phyloP scores from a whole-genome alignment of 2,329 filamentous ascomycete genomes.

The Metarhizium anisopliae region DNA sequence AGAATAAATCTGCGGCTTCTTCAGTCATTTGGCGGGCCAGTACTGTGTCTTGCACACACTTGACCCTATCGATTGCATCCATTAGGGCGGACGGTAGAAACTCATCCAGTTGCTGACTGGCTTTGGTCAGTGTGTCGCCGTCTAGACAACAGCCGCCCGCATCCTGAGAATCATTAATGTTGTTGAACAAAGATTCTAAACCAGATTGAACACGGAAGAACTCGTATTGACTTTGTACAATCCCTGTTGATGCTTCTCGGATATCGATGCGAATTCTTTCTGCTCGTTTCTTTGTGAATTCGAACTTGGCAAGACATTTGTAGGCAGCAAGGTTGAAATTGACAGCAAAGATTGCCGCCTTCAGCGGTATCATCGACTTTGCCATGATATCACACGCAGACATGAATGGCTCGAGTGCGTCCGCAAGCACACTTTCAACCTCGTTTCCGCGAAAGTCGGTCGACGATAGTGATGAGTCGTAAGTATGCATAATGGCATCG shows the following conservation, averaged over 20 bases:
- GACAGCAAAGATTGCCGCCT: slow-evolving; percentile 59
- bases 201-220: slow-evolving; percentile 73
- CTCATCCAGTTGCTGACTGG: slow-evolving; percentile 73
- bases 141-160: slow-evolving; percentile 34
- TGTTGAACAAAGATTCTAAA: slow-evolving; percentile 49
- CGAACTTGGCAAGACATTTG: slow-evolving; percentile 45
- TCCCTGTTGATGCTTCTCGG: slow-evolving; percentile 41
- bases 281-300: slow-evolving; percentile 52
- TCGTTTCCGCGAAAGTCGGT: slow-evolving; percentile 51
- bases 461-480: slow-evolving; percentile 68
- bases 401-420: slow-evolving; percentile 81
- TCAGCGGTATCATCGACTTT: slow-evolving; percentile 47
- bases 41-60: slow-evolving; percentile 60
- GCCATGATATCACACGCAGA: slow-evolving; percentile 64
- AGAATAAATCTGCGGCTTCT: slow-evolving; percentile 75
- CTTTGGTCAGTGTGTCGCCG: slow-evolving; percentile 45
- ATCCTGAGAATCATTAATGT: slow-evolving; percentile 26
- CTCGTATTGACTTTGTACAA: slow-evolving; percentile 59
- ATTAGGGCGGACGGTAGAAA: slow-evolving; percentile 90
- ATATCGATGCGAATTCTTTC: slow-evolving; percentile 49
- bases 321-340: slow-evolving; percentile 60
- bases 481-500: slow-evolving; percentile 71
- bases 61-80: slow-evolving; percentile 78
- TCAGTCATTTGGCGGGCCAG: slow-evolving; percentile 72
- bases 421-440: slow-evolving; percentile 66